Evolutionary conservation across 306 rosid genomes (phyloP).

Genomic region (Ormosia emarginata): DNA sequence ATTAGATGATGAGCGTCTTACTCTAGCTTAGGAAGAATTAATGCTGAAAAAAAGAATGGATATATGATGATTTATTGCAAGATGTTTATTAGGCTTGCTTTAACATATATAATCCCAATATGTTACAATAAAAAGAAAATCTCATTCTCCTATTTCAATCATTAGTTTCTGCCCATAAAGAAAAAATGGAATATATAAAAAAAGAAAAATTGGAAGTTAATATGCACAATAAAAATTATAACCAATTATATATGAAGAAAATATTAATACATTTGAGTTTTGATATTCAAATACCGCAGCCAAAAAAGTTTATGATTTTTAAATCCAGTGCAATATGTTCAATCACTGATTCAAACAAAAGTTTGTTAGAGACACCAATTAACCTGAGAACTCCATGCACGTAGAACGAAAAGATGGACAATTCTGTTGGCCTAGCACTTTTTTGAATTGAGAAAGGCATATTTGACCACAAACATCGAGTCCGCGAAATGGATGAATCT

Average conservation of each 20-base stretch:
- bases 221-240: not conserved
- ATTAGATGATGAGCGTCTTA: not conserved
- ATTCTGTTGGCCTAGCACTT: not conserved
- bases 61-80: too few species aligned
- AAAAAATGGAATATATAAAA: not conserved
- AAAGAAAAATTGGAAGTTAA: not conserved
- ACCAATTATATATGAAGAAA: not conserved
- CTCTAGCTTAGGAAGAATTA: too few species aligned
- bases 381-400: not conserved
- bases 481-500: too few species aligned
- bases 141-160: too few species aligned
- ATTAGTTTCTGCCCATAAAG: not conserved
- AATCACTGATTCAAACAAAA: not conserved
- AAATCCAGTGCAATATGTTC: not conserved
- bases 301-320: not conserved
- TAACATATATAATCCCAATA: too few species aligned
- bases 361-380: not conserved
- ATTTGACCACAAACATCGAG: not conserved
- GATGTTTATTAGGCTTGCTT: not conserved
- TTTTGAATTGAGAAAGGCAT: not conserved
- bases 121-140: too few species aligned
- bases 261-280: not conserved
- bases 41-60: too few species aligned
- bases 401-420: not conserved
- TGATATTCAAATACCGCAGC: not conserved